Percentiles rank a stretch among this genome's conserved stretches.
These are phyloP conservation scores for Westerdykella ornata DNA, from an alignment of 2,329 filamentous ascomycete species.

Conservation along the genomic window DNA sequence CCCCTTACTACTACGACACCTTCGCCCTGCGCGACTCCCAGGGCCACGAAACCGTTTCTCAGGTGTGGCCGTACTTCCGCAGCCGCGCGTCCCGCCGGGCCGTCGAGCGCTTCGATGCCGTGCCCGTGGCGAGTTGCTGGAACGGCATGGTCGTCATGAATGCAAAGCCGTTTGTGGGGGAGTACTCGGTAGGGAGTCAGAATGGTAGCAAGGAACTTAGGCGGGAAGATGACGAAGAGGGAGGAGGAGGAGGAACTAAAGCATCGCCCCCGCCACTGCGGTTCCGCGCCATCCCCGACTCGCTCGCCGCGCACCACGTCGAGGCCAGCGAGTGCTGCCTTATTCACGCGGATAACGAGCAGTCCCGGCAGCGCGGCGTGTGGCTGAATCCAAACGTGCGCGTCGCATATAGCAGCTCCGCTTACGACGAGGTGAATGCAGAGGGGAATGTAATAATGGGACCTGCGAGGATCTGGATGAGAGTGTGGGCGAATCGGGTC, in stretches of 20 bases:
- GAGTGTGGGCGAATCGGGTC: conserved; percentile 12
- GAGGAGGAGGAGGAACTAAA: too few relatives aligned
- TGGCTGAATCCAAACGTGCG: conserved; percentile 64
- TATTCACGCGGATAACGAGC: conserved; percentile 64
- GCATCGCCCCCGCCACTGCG: too few relatives aligned
- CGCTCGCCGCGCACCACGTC: conserved; percentile 54
- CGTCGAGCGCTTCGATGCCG: conserved; percentile 47
- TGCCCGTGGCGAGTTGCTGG: conserved; percentile 61
- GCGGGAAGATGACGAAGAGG: conserved; percentile 28
- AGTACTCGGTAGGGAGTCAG: conserved; percentile 8
- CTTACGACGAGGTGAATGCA: conserved; percentile 17
- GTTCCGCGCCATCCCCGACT: conserved; percentile 61
- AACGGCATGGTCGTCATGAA: conserved; percentile 49
- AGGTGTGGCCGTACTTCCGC: conserved; percentile 56
- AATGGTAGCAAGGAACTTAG: not conserved
- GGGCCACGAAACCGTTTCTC: conserved; percentile 48
- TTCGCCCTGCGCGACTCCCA: conserved; percentile 54
- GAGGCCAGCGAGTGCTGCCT: conserved; percentile 78
- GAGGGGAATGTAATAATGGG: conserved; percentile 3
- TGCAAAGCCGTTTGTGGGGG: not conserved
- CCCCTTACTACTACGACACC: conserved; percentile 54
- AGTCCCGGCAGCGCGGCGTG: conserved; percentile 49
- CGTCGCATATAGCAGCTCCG: conserved; percentile 53
- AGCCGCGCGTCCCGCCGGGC: conserved; percentile 48
- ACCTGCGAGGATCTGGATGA: conserved; percentile 7